Evolutionary conservation across 2,329 filamentous ascomycete species (phyloP), one percentile per base, ranked within the genome.

Genomic region (Colletotrichum sp.): DNA sequence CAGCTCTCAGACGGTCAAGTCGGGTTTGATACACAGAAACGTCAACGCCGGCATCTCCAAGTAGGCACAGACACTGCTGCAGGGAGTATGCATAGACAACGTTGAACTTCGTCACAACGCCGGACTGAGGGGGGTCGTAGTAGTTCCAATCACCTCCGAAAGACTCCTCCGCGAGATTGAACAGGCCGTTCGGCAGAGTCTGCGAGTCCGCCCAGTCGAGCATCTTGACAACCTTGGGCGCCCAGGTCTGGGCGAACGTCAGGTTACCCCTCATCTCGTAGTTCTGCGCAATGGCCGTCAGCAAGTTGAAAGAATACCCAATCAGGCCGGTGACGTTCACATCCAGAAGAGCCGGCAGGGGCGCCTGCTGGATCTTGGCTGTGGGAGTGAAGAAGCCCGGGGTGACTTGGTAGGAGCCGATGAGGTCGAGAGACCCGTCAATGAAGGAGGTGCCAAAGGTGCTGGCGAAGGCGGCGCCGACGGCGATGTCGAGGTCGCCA

Each of bases 101-200:
- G 65, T 82, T 82, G 77, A 82, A 82, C 72, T 82, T 82, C 29
- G 78, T 76, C 3, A 79, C 77, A 5, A 78, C 76, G 13, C 80
- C 81, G 12, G 74, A 65, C 47, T 82, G 81, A 6, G 75, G 11
- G 1, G 80, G 78, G 33, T 83, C 81, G 71, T 82, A 83, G 70
- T 82, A 82, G 68, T 82, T 81, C 81, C 81, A 83, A 51, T 83
- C 81, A 2, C 81, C 80, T 1, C 78, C 79, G n/a, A 82, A 77
- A 1, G 75, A 76, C 8, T 76, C 29, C 21, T 80, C 77, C 4
- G 78, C 75, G 12, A 82, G 54, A 38, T 79, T 80, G 75, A 83
- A 78, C 2, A 81, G 73, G 2, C 78, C 78, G 31, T 75, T 74
- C 1, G 70, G 18, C 13, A 76, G 69, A 5, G 76, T 72, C 63